Conservation (phyloP, 129 eudicot genomes). For the Scalesia atractyloides region DNA sequence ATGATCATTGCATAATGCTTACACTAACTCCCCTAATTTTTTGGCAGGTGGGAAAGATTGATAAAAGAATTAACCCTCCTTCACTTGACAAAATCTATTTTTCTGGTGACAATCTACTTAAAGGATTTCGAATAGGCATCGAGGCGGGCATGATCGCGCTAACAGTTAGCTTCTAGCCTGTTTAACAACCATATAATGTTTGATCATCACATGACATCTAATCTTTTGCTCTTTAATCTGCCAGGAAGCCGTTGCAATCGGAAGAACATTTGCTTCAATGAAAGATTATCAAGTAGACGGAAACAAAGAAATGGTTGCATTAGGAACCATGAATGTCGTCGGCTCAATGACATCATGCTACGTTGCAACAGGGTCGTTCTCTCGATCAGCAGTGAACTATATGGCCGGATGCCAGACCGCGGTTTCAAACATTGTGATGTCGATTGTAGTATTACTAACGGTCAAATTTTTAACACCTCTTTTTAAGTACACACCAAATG, state of each 20-base stretch:
- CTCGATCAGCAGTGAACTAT: constrained; percentile 72
- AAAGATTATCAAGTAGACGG: constrained; percentile 81
- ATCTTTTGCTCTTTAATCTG: not conserved
- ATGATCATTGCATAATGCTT: not conserved
- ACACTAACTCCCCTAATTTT: not conserved
- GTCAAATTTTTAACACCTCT: constrained; percentile 72
- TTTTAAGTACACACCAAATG: constrained; percentile 79
- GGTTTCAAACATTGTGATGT: constrained; percentile 73
- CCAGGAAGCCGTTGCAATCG: constrained; percentile 91
- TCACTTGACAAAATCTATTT: constrained; percentile 59
- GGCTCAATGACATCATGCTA: constrained; percentile 93
- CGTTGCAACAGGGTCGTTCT: constrained; percentile 79
- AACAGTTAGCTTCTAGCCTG: constrained; percentile 44
- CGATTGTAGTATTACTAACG: constrained; percentile 63
- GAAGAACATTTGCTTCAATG: constrained; percentile 86
- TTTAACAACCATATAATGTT: not conserved
- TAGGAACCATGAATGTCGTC: constrained; percentile 73
- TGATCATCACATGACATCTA: not conserved
- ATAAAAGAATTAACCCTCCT: constrained; percentile 59
- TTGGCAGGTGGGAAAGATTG: constrained; percentile 53
- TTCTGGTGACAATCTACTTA: constrained; percentile 54
- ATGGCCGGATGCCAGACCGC: constrained; percentile 86
- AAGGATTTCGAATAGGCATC: constrained; percentile 60
- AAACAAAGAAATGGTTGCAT: constrained; percentile 89
- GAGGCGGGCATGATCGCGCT: constrained; percentile 75